Evolutionary conservation across 1,284 basidiomycete genomes (phyloP).

Genomic region (Spongispora temasekensis): DNA sequence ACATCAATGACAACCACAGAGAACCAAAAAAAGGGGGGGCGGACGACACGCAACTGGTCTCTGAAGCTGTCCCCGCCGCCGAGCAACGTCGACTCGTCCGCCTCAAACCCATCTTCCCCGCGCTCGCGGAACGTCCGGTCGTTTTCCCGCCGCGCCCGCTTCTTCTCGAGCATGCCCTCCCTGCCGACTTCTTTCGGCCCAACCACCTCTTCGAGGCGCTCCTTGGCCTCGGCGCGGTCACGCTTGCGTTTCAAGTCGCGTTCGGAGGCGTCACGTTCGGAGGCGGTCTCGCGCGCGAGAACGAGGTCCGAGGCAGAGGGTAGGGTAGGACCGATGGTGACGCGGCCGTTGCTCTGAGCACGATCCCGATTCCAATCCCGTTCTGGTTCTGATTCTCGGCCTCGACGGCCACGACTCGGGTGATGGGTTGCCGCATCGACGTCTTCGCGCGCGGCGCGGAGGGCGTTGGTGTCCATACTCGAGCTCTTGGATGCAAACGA

Average conservation of each 20-base stretch:
- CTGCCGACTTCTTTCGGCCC: constrained; percentile 72
- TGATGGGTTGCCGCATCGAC: constrained; percentile 61
- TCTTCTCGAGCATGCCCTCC: constrained; percentile 78
- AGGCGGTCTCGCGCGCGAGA: constrained; percentile 58
- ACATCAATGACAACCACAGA: constrained; percentile 13
- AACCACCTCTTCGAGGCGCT: constrained; percentile 69
- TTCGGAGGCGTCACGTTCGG: constrained; percentile 52
- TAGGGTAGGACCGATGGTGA: constrained; percentile 65
- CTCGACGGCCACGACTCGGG: constrained; percentile 12
- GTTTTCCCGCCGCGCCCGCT: constrained; percentile 61
- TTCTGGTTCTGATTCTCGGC: constrained; percentile 27
- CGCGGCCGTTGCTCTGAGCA: constrained; percentile 23
- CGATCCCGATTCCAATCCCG: too few species aligned
- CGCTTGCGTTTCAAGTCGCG: constrained; percentile 59
- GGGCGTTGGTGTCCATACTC: constrained; percentile 52
- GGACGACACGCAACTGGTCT: constrained; percentile 48
- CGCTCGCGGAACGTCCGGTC: constrained; percentile 66
- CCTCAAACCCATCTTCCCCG: constrained; percentile 68
- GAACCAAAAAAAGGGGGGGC: constrained; percentile 27
- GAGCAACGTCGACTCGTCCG: constrained; percentile 67
- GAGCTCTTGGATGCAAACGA: constrained; percentile 51
- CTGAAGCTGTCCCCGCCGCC: constrained; percentile 75
- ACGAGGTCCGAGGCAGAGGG: constrained; percentile 66
- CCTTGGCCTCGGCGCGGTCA: constrained; percentile 64
- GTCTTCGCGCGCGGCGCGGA: constrained; percentile 58